These are phyloP conservation scores for Mrakia hoshinonis DNA, from an alignment of 768 basidiomycete genomes.

Conservation along the genomic window DNA sequence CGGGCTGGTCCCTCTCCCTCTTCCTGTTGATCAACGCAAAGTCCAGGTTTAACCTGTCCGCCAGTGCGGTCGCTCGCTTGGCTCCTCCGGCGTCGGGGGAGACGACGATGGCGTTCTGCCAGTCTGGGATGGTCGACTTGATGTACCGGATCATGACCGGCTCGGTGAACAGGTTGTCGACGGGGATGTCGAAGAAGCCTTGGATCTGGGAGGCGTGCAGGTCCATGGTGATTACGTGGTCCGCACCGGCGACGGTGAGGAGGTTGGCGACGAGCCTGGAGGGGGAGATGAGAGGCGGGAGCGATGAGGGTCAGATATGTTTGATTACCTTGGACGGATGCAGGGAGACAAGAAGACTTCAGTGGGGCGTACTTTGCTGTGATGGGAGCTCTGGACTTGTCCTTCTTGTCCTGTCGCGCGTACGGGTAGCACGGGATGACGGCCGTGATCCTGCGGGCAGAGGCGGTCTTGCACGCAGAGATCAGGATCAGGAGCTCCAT, in stretches of 20 bases:
- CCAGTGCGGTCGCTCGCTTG: slow-evolving; percentile 94
- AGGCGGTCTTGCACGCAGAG: slow-evolving; percentile 89
- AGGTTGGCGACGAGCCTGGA: slow-evolving; percentile 81
- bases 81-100: slow-evolving; percentile 97
- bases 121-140: slow-evolving; percentile 75
- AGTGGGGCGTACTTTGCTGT: slow-evolving; percentile 78
- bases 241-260: slow-evolving; percentile 72
- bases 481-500: slow-evolving; percentile 99
- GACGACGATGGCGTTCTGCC: slow-evolving; percentile 79
- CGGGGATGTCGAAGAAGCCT: slow-evolving; percentile 98
- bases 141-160: slow-evolving; percentile 92
- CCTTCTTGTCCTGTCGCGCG: slow-evolving; percentile 96
- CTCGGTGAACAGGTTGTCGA: slow-evolving; percentile 98
- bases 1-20: slow-evolving; percentile 33
- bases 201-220: slow-evolving; percentile 98
- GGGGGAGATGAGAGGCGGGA: neutral
- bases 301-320: neutral
- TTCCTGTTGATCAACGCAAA: slow-evolving; percentile 99
- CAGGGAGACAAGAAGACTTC: neutral
- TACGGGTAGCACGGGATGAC: slow-evolving; percentile 96
- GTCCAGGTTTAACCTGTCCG: slow-evolving; percentile 89
- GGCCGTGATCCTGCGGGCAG: slow-evolving; percentile 94
- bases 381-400: slow-evolving; percentile 96
- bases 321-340: neutral
- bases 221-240: slow-evolving; percentile 99